Conservation (phyloP, 768 basidiomycete genomes). For the Leucocoprinus leucothites region DNA sequence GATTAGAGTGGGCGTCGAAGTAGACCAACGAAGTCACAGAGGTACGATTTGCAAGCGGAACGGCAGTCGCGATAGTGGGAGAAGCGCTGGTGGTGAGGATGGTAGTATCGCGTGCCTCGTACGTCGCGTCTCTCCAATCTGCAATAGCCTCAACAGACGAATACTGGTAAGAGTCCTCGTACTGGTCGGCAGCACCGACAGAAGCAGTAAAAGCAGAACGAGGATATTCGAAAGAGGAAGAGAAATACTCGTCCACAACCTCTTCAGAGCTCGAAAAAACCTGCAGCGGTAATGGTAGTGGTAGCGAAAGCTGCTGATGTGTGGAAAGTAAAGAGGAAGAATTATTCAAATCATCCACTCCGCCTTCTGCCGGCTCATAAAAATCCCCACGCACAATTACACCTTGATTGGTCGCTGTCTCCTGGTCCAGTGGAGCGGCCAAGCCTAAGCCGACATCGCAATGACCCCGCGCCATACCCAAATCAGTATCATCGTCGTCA, state of each 20-base stretch:
- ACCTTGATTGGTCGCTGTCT: conserved; percentile 13
- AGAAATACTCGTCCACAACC: too few species aligned
- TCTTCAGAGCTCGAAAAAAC: too few species aligned
- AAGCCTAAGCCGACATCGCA: too few species aligned
- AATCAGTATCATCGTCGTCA: neutral
- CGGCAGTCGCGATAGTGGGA: neutral
- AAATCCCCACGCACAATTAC: conserved; percentile 16
- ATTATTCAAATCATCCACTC: conserved; percentile 10
- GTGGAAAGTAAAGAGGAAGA: conserved; percentile 18
- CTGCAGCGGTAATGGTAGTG: neutral
- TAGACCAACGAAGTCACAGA: neutral
- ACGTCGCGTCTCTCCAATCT: conserved; percentile 14
- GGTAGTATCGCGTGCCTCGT: neutral
- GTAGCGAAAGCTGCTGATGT: conserved; percentile 14
- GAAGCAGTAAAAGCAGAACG: too few species aligned
- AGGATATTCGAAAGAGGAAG: too few species aligned
- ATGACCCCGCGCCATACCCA: too few species aligned
- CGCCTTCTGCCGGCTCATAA: conserved; percentile 16
- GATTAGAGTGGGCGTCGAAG: neutral
- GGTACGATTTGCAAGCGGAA: neutral
- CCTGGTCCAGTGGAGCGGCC: conserved; percentile 14
- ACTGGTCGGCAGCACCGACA: too few species aligned
- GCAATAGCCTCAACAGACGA: conserved; percentile 6
- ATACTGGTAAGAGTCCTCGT: too few species aligned
- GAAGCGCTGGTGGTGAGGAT: neutral